Conservation (phyloP, 2,329 filamentous ascomycete species). For the Phaeosphaeria sp. region DNA sequence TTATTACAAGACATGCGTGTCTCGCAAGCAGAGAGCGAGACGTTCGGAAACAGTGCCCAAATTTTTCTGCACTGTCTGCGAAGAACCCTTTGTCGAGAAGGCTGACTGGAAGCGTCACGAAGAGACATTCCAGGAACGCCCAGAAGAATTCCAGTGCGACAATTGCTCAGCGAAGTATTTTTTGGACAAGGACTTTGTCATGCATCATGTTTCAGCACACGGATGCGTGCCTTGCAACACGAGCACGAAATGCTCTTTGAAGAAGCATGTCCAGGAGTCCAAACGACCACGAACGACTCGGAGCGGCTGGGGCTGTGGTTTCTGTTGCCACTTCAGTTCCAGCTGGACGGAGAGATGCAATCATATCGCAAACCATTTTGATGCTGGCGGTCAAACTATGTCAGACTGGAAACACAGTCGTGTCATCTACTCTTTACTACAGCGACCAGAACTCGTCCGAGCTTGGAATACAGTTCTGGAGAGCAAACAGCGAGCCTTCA, state of each 20-base stretch:
- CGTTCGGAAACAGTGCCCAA: conserved; percentile 28
- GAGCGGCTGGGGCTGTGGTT: conserved; percentile 71
- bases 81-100: conserved; percentile 69
- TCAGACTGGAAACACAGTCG: conserved; percentile 70
- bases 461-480: conserved; percentile 56
- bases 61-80: conserved; percentile 54
- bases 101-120: conserved; percentile 74
- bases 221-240: conserved; percentile 57
- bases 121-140: conserved; percentile 70
- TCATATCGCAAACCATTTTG: conserved; percentile 70
- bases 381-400: conserved; percentile 58
- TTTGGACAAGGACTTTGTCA: conserved; percentile 69
- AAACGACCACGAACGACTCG: conserved; percentile 37
- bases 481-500: conserved; percentile 16
- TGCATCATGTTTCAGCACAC: conserved; percentile 68
- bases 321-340: conserved; percentile 67
- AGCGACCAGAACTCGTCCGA: conserved; percentile 64
- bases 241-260: conserved; percentile 57
- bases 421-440: conserved; percentile 69
- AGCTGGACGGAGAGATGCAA: conserved; percentile 69
- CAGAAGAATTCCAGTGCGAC: conserved; percentile 68
- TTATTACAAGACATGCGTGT: conserved; percentile 38
- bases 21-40: conserved; percentile 27
- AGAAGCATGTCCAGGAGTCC: conserved; percentile 52
- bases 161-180: conserved; percentile 70